Percentiles rank a stretch among this genome's conserved stretches.
phyloP scores from a whole-genome alignment of 1,284 basidiomycete species.

The Tremellales sp. region DNA sequence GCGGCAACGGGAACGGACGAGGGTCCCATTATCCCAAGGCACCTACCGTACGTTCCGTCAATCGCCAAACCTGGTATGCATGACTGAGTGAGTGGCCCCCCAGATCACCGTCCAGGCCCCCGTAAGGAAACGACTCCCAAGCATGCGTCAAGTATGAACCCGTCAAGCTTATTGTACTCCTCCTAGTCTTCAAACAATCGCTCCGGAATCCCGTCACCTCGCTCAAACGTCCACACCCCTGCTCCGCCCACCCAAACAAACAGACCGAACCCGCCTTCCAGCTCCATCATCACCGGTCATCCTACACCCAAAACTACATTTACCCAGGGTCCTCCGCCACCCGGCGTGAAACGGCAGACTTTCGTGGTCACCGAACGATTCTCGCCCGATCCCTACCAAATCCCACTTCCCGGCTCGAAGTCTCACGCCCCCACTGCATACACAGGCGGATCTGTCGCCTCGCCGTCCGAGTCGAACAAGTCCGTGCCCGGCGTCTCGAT shows the following conservation, averaged over 20 bases:
- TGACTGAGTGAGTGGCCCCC: constrained; percentile 1
- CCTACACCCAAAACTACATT: not conserved
- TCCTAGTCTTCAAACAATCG: constrained; percentile 9
- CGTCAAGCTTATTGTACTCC: constrained; percentile 6
- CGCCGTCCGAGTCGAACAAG: not conserved
- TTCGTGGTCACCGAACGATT: constrained; percentile 13
- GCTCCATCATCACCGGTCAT: not conserved
- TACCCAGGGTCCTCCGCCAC: not conserved
- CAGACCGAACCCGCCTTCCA: too few relatives aligned
- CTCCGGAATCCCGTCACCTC: not conserved
- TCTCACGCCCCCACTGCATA: constrained; percentile 15
- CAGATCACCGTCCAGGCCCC: constrained; percentile 40
- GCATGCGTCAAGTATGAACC: constrained; percentile 1
- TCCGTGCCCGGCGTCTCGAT: constrained; percentile 10
- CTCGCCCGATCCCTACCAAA: constrained; percentile 2
- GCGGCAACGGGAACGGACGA: constrained; percentile 1
- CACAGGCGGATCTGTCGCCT: constrained; percentile 1
- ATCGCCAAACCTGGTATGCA: constrained; percentile 24
- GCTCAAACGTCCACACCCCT: constrained; percentile 1
- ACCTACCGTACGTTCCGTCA: constrained; percentile 31
- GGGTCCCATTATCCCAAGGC: constrained; percentile 18
- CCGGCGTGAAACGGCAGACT: constrained; percentile 6
- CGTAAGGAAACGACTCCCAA: constrained; percentile 18
- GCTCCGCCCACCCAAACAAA: constrained; percentile 5
- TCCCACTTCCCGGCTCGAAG: constrained; percentile 9